Percentiles rank a stretch among this genome's conserved stretches.
Evolutionary conservation across 1,284 basidiomycete species (phyloP).

Genomic region (Wallemia mellicola): DNA sequence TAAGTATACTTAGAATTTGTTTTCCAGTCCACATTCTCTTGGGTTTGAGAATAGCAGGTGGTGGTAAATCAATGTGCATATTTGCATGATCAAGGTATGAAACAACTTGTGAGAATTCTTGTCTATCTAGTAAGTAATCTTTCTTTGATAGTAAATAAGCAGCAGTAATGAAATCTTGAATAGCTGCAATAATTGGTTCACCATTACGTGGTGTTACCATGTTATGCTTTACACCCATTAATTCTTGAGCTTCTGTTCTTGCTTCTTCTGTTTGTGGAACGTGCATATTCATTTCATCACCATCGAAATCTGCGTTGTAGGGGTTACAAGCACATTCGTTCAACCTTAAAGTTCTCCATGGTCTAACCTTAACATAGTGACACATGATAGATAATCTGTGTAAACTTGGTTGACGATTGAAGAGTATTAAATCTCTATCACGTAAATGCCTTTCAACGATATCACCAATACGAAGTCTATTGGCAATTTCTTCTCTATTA

Average conservation of each 20-base stretch:
- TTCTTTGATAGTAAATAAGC: constrained; percentile 79
- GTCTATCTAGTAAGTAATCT: constrained; percentile 76
- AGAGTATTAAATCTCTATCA: constrained; percentile 87
- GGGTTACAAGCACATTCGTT: constrained; percentile 99
- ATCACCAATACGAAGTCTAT: constrained; percentile 50
- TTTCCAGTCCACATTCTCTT: constrained; percentile 90
- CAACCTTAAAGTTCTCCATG: constrained; percentile 88
- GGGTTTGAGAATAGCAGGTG: constrained; percentile 82
- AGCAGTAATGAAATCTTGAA: constrained; percentile 95
- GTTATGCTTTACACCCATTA: constrained; percentile 96
- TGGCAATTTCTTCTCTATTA: constrained; percentile 40
- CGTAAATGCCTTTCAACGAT: constrained; percentile 77
- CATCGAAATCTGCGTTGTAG: constrained; percentile 98
- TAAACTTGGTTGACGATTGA: constrained; percentile 95
- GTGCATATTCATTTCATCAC: constrained; percentile 99
- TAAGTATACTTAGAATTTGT: constrained; percentile 85
- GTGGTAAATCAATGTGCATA: constrained; percentile 77
- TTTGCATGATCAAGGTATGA: constrained; percentile 79
- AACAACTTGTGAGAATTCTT: constrained; percentile 87
- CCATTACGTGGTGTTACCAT: constrained; percentile 89
- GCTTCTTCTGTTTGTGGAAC: constrained; percentile 98
- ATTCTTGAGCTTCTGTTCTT: constrained; percentile 78
- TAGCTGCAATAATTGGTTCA: constrained; percentile 93
- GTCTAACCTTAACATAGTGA: constrained; percentile 79
- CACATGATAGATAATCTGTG: constrained; percentile 99